Evolutionary conservation across 139 green algal species (phyloP).

Genomic region (Chlamydomonas incerta): DNA sequence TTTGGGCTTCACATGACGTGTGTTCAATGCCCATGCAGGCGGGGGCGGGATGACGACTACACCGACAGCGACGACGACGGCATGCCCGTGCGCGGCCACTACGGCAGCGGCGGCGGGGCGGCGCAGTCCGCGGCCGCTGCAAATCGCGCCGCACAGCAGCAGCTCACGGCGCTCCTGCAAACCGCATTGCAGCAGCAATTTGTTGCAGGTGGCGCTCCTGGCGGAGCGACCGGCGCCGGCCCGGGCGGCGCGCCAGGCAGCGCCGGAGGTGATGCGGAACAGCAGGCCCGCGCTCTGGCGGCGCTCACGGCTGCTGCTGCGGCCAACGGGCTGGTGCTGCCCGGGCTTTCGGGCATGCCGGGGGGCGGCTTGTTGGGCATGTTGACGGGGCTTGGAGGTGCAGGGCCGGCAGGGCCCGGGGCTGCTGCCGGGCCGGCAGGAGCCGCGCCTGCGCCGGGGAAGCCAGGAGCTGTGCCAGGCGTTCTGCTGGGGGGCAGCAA

Average conservation of each 20-base stretch:
- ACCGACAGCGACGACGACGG: slow-evolving; percentile 36
- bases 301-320: slow-evolving; percentile 7
- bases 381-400: neutral
- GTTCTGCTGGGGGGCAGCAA: slow-evolving; percentile 2
- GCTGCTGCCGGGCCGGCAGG: neutral
- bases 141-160: slow-evolving; percentile 10
- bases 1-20: too few species aligned
- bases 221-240: too few species aligned
- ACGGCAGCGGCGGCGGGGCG: neutral
- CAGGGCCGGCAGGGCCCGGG: neutral
- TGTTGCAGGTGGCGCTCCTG: too few species aligned
- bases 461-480: slow-evolving; percentile 26
- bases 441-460: neutral
- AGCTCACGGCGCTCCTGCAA: slow-evolving; percentile 22
- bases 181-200: neutral
- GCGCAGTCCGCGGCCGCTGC: neutral
- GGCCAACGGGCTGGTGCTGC: neutral
- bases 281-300: slow-evolving; percentile 6
- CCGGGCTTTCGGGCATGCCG: neutral
- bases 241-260: neutral
- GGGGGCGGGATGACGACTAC: slow-evolving; percentile 1
- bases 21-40: neutral
- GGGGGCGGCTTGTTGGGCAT: slow-evolving; percentile 27
- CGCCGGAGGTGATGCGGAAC: neutral
- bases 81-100: neutral